Percentiles rank a stretch among this genome's conserved stretches.
phyloP scores from a whole-genome alignment of 2,329 filamentous ascomycete genomes.

The Pseudogymnoascus sp. region DNA sequence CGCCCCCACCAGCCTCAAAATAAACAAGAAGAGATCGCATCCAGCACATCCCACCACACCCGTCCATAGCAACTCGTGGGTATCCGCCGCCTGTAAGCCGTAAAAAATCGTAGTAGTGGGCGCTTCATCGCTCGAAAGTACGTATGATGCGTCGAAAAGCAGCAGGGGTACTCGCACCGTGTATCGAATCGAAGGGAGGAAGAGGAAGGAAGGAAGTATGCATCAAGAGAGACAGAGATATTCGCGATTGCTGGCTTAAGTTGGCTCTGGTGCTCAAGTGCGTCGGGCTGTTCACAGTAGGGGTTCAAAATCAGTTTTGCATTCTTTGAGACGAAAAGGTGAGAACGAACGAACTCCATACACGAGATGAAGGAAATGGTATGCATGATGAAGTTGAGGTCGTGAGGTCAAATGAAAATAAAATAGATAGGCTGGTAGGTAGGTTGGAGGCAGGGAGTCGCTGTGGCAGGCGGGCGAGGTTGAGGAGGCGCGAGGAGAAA shows the following conservation, averaged over 20 bases:
- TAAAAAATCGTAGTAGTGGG: not conserved
- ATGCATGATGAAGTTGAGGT: too few species aligned
- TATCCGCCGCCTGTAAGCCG: not conserved
- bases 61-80: not conserved
- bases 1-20: too few species aligned
- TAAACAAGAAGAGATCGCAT: not conserved
- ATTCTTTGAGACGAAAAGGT: not conserved
- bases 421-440: not conserved
- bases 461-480: not conserved
- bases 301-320: not conserved
- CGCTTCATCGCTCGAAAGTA: too few species aligned
- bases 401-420: not conserved
- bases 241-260: not conserved
- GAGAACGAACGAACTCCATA: constrained; percentile 6
- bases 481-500: not conserved
- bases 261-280: not conserved
- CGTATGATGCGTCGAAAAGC: not conserved
- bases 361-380: not conserved
- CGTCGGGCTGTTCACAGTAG: not conserved
- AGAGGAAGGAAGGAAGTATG: not conserved
- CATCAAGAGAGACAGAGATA: not conserved
- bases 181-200: not conserved
- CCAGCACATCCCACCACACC: not conserved
- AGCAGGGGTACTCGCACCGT: not conserved
- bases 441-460: not conserved